Evolutionary conservation across 192 early-diverging fungal species (phyloP), one percentile per base, ranked within the genome.

Genomic region (Podila verticillata): DNA sequence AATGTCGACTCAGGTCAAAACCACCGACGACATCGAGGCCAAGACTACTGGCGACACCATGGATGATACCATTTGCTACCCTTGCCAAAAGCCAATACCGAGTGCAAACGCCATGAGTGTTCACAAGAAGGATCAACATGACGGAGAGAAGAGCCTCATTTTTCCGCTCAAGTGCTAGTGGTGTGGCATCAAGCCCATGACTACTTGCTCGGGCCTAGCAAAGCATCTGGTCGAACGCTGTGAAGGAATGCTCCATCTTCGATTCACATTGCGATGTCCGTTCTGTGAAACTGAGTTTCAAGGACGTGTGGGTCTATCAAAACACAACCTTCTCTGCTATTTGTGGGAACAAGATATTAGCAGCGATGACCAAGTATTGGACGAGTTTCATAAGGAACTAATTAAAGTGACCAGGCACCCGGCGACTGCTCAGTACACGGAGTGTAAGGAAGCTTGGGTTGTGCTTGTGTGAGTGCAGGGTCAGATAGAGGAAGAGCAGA

Each of bases 301-400:
- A 22, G 31, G 12, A 15, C 29, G 5, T 10, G 56, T 15, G 19
- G 65, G 1, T n/a, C 32, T 67, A 4, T 35, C 54, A 22, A 58
- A 58, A 8, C 65, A 57, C 51, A 31, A 34, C 35, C 19, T 34
- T 39, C 54, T 19, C 34, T 57, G 54, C 56, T 12, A 34, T 13
- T 59, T 56, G 39, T 68, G 57, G 66, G 56, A 59, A 51, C n/a
- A 57, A n/a, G 66, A 68, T 26, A 68, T 22, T 20, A 56, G n/a
- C 32, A 68, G 34, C 26, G 35, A 68, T 58, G 57, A 30, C 20
- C 29, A 29, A 48, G 22, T 30, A n/a, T 35, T 67, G 54, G 64
- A 65, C 7, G 48, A 51, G 48, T 30, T 65, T 22, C 48, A 57
- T 24, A 66, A 66, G 65, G 13, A 57, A 26, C 44, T 67, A 22